A percentile compares a stretch with the other conserved stretches of the same genome.
Conservation (phyloP, 2,329 filamentous ascomycete genomes). For the Beauveria australis region DNA sequence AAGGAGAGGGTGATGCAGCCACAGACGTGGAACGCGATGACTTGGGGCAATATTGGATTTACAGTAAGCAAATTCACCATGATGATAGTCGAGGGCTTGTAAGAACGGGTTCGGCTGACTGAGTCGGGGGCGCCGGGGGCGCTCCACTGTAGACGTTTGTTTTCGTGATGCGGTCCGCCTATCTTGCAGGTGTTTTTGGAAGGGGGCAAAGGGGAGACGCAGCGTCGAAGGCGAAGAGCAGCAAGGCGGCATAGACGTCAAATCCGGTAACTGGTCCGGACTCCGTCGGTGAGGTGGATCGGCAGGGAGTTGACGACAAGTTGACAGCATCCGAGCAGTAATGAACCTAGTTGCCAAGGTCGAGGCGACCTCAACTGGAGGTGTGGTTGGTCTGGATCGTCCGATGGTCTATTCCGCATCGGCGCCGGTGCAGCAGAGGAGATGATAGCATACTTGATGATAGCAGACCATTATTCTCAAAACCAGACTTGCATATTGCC, state of each 20-base stretch:
- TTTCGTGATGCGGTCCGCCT: conserved; percentile 47
- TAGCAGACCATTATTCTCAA: not conserved
- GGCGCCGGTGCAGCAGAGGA: not conserved
- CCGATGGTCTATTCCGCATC: conserved; percentile 1
- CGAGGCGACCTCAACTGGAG: not conserved
- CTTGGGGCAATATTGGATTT: conserved; percentile 64
- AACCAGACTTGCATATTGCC: not conserved
- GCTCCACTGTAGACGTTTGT: conserved; percentile 36
- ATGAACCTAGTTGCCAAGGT: not conserved
- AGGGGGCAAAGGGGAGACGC: conserved; percentile 23
- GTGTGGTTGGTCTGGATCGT: not conserved
- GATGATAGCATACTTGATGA: not conserved
- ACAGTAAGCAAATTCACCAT: conserved; percentile 39
- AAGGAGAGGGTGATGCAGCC: conserved; percentile 44
- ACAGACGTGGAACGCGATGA: conserved; percentile 56
- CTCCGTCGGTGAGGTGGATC: not conserved
- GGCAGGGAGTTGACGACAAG: not conserved
- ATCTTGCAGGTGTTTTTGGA: conserved; percentile 53
- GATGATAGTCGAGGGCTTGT: not conserved
- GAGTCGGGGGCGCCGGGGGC: not conserved
- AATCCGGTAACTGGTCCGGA: conserved; percentile 11
- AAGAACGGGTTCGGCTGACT: conserved; percentile 3
- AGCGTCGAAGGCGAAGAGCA: conserved; percentile 8
- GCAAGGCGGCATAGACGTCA: conserved; percentile 20
- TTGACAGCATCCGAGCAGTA: not conserved